Conservation (phyloP, 2,329 filamentous ascomycete species). For the Orbilia quercus region DNA sequence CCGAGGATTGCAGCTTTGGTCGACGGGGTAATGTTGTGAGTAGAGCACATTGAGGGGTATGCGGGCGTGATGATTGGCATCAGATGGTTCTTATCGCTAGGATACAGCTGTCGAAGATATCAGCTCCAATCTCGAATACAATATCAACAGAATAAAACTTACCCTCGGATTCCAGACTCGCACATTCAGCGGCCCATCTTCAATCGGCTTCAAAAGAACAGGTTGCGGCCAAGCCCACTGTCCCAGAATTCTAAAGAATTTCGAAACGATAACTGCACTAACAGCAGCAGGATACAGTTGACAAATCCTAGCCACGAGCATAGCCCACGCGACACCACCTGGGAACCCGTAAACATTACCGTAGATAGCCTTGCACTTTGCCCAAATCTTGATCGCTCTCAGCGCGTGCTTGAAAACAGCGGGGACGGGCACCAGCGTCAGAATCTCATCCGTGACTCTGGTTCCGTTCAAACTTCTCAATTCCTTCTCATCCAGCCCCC, state of each 20-base stretch:
- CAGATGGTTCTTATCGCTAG: slow-evolving; percentile 82
- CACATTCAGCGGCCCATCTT: slow-evolving; percentile 81
- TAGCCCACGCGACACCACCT: slow-evolving; percentile 96
- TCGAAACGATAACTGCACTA: slow-evolving; percentile 85
- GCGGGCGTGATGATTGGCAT: slow-evolving; percentile 99
- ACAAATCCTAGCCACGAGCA: slow-evolving; percentile 94
- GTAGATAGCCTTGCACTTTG: slow-evolving; percentile 89
- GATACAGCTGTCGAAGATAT: slow-evolving; percentile 71
- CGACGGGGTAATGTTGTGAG: slow-evolving; percentile 89
- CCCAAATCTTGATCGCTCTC: slow-evolving; percentile 95
- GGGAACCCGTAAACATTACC: slow-evolving; percentile 97
- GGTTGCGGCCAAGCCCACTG: slow-evolving; percentile 95
- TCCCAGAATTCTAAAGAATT: slow-evolving; percentile 92
- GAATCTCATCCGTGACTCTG: slow-evolving; percentile 90
- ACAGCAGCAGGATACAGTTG: slow-evolving; percentile 95
- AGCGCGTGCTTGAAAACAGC: slow-evolving; percentile 90
- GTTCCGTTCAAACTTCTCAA: slow-evolving; percentile 93
- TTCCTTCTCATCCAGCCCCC: slow-evolving; percentile 86
- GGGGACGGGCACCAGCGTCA: slow-evolving; percentile 86
- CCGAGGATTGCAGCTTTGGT: slow-evolving; percentile 84
- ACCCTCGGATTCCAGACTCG: slow-evolving; percentile 95
- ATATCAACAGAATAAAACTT: slow-evolving; percentile 58
- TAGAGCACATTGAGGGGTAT: slow-evolving; percentile 97
- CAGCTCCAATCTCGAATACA: neutral
- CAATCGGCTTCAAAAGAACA: slow-evolving; percentile 88